Evolutionary conservation across 2,329 filamentous ascomycete species (phyloP).

Genomic region (Keithomyces neogunnii): DNA sequence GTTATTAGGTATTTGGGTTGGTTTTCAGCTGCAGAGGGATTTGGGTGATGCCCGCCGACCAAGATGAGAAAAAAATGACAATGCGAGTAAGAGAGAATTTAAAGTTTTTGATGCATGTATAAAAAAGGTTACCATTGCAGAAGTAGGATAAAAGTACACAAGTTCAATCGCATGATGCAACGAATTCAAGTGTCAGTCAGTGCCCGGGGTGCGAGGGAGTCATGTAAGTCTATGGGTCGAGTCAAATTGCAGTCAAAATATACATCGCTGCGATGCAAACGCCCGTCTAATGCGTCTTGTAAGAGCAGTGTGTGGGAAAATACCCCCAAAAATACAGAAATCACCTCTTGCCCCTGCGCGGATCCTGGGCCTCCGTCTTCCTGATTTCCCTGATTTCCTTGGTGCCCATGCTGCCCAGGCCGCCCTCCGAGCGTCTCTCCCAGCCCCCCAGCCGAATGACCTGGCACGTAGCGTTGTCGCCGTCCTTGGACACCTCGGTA

Average conservation of each 20-base stretch:
- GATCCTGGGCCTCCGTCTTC: constrained; percentile 71
- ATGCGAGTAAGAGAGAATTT: too few species aligned
- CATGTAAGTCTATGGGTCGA: too few species aligned
- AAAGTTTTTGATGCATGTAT: too few species aligned
- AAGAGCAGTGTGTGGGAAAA: too few species aligned
- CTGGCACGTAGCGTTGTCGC: constrained; percentile 62
- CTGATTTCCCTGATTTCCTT: constrained; percentile 86
- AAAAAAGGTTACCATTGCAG: not conserved
- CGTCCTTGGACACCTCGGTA: constrained; percentile 66
- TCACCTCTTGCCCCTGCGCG: constrained; percentile 56
- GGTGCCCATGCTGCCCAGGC: constrained; percentile 79
- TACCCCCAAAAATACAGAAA: not conserved
- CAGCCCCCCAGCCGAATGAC: constrained; percentile 61
- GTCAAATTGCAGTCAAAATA: too few species aligned
- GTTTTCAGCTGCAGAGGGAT: not conserved
- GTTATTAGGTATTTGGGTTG: constrained; percentile 1
- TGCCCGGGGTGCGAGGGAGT: too few species aligned
- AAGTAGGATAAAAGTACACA: too few species aligned
- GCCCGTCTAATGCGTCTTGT: too few species aligned
- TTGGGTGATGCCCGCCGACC: too few species aligned
- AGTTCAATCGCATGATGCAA: not conserved
- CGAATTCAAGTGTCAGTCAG: not conserved
- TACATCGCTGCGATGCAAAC: not conserved
- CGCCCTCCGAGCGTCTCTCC: constrained; percentile 72
- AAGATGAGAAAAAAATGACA: too few species aligned